Evolutionary conservation across 257 asterid genomes (phyloP), one percentile per base, ranked within the genome.

Genomic region (Primulina eburnea): DNA sequence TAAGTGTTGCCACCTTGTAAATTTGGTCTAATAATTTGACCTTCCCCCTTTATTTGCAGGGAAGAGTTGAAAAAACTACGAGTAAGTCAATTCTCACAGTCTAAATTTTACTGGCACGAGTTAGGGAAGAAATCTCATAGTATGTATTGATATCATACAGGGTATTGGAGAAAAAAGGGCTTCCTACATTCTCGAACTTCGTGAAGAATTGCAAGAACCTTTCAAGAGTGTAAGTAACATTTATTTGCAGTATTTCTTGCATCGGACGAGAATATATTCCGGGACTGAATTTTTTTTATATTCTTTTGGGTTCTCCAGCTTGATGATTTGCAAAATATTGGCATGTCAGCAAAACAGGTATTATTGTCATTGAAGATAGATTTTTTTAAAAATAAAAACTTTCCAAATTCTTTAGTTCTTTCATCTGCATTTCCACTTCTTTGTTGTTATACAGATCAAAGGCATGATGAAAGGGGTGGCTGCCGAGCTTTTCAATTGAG

Each of bases 131-230:
- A 29, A 40, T 72, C 11, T 67, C 29, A 75, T 59, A 47, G 35
- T 56, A 62, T 72, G 30, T 38, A 26, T 67, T 33, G 26, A 47
- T 57, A 18, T 40, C 53, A 10, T 63, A 38, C 70, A 92, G 98
- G 97, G 97, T 8, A 92, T 92, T 71, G 97, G 95, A 64, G 98
- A 92, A 71, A 90, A 88, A 72, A 82, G 98, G 81, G 91, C 98
- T 10, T 65, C 83, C 14, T 85, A 80, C 50, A 90, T 92, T 73
- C 88, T 92, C 65, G 81, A 89, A 75, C 84, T 80, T 50, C 97
- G 98, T 4, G 89, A 88, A 67, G 86, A 85, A 68, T 81, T 95
- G 67, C 89, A 91, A 0, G 91, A 86, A 65, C 98, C 92, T 71
- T 92, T 92, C 73, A 92, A 90, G 78, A 79, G 33, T 18, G 97